Percentiles rank a stretch among this genome's conserved stretches.
Conservation (phyloP, 805 yeast species). For the Wickerhamomyces pijperi region DNA sequence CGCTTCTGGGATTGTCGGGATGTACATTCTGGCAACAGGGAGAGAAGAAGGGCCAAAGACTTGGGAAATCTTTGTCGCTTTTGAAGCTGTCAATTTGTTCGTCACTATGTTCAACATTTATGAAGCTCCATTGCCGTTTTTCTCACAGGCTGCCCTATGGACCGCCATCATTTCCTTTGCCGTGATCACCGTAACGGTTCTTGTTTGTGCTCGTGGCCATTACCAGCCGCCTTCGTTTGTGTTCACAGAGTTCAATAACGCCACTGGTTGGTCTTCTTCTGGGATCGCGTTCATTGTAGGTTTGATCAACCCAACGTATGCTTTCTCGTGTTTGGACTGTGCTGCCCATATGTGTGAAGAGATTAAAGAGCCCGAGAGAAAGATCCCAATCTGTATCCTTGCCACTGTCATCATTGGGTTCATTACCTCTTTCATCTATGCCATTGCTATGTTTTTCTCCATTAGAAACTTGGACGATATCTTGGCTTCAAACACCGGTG, state of each 20-base stretch:
- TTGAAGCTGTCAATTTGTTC: constrained; percentile 31
- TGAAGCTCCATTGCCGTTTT: constrained; percentile 35
- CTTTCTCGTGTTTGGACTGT: constrained; percentile 53
- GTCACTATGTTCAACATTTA: constrained; percentile 34
- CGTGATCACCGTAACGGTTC: constrained; percentile 38
- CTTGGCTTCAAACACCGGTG: constrained; percentile 40
- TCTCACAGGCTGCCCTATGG: constrained; percentile 37
- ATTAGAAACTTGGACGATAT: constrained; percentile 34
- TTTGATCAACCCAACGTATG: constrained; percentile 55
- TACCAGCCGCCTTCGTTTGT: constrained; percentile 40
- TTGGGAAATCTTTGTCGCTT: constrained; percentile 44
- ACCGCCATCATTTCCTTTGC: constrained; percentile 38
- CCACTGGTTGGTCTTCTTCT: constrained; percentile 45
- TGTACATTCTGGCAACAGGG: constrained; percentile 27
- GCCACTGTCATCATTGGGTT: constrained; percentile 55
- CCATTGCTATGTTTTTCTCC: constrained; percentile 45
- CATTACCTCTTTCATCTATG: constrained; percentile 39
- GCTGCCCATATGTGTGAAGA: constrained; percentile 72
- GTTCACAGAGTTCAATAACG: constrained; percentile 39
- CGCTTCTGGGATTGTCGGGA: constrained; percentile 40
- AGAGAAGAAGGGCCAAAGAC: constrained; percentile 22
- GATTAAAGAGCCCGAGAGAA: constrained; percentile 34
- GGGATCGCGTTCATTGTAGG: constrained; percentile 57
- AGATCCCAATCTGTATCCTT: constrained; percentile 49
- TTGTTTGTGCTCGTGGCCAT: constrained; percentile 38